A percentile compares a stretch with the other conserved stretches of the same genome.
These are phyloP conservation scores for Steccherinum ochraceum DNA, from an alignment of 768 basidiomycete species.

Conservation along the genomic window DNA sequence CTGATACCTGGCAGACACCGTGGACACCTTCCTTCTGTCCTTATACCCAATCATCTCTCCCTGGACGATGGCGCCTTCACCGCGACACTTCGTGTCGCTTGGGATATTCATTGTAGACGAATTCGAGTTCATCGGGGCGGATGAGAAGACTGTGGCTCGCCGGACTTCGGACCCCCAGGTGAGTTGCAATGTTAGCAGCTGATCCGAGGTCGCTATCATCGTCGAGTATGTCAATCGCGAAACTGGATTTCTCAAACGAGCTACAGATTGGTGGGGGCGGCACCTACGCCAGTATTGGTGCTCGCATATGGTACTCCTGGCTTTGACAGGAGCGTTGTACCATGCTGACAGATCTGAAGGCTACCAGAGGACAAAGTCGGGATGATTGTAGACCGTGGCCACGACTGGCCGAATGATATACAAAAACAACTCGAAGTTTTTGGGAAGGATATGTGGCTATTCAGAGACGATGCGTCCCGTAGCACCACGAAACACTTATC, in stretches of 20 bases:
- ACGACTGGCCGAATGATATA: slow-evolving; percentile 63
- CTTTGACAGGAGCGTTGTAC: slow-evolving; percentile 2
- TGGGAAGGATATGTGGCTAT: slow-evolving; percentile 74
- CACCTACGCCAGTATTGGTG: slow-evolving; percentile 73
- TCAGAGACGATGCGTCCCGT: slow-evolving; percentile 48
- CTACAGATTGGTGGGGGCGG: slow-evolving; percentile 87
- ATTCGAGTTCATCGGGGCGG: slow-evolving; percentile 58
- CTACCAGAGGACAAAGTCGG: slow-evolving; percentile 57
- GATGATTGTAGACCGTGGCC: slow-evolving; percentile 80
- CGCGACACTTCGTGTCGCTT: slow-evolving; percentile 56
- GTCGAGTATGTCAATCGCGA: background rate
- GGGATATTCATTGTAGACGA: slow-evolving; percentile 92
- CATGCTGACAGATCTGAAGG: slow-evolving; percentile 33
- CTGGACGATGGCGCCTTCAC: too few species aligned
- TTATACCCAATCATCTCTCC: too few species aligned
- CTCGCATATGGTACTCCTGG: slow-evolving; percentile 62
- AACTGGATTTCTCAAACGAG: too few species aligned
- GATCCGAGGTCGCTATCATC: background rate
- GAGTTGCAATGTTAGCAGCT: background rate
- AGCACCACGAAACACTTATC: slow-evolving; percentile 68
- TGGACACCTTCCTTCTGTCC: too few species aligned
- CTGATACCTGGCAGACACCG: too few species aligned
- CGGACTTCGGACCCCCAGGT: background rate
- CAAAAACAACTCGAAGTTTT: slow-evolving; percentile 50
- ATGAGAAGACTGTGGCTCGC: slow-evolving; percentile 17